phyloP scores from a whole-genome alignment of 805 yeast genomes.

The Kluyveromyces dobzhanskii region DNA sequence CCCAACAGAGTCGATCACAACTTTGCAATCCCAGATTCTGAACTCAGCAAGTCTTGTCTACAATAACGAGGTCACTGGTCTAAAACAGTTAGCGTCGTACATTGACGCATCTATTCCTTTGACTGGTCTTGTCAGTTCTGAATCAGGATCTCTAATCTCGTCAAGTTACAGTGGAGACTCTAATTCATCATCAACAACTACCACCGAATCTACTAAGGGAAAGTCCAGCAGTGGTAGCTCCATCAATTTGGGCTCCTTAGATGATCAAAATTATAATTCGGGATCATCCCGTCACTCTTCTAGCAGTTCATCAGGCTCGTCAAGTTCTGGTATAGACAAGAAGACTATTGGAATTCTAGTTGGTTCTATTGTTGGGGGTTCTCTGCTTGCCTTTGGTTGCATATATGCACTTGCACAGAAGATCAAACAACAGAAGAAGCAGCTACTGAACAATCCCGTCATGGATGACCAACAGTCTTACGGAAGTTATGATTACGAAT shows the following conservation, averaged over 20 bases:
- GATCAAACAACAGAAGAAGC: constrained; percentile 11
- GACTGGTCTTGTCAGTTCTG: constrained; percentile 45
- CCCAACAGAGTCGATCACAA: constrained; percentile 44
- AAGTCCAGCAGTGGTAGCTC: constrained; percentile 15
- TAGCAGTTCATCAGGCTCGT: not conserved
- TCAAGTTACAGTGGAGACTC: constrained; percentile 31
- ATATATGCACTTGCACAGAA: constrained; percentile 40
- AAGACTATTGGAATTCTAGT: constrained; percentile 42
- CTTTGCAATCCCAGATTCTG: constrained; percentile 47
- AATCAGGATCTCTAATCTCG: constrained; percentile 76
- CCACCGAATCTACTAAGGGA: constrained; percentile 6
- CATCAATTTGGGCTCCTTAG: constrained; percentile 1
- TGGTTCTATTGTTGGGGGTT: constrained; percentile 83
- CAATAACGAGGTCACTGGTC: constrained; percentile 46
- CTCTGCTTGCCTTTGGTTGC: constrained; percentile 51
- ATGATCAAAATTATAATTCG: not conserved
- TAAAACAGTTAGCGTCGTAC: constrained; percentile 49
- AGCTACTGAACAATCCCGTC: constrained; percentile 1
- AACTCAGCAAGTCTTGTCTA: constrained; percentile 51
- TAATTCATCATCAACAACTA: constrained; percentile 7
- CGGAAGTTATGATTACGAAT: constrained; percentile 1
- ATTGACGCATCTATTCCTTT: constrained; percentile 45
- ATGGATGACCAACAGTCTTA: constrained; percentile 10
- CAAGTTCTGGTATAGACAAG: constrained; percentile 5
- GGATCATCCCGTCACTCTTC: not conserved